Evolutionary conservation across 352 stramenopile genomes (phyloP).

Genomic region (Phytophthora pinifolia): DNA sequence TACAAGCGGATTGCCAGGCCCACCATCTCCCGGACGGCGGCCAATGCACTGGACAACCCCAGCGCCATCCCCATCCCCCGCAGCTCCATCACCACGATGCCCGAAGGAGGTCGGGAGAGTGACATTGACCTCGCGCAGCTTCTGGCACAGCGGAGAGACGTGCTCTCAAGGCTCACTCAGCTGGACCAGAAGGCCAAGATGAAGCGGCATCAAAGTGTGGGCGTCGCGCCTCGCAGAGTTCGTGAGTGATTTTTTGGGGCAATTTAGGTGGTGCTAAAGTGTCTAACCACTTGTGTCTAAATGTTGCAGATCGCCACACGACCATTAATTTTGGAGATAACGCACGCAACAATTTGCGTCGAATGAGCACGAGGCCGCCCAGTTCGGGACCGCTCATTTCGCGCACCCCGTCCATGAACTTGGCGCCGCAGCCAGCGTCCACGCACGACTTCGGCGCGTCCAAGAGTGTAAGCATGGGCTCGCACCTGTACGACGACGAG

Average conservation of each 20-base stretch:
- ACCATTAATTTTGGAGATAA: constrained; percentile 38
- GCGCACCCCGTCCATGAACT: constrained; percentile 46
- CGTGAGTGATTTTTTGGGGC: constrained; percentile 34
- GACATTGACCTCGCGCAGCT: constrained; percentile 80
- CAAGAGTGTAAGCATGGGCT: constrained; percentile 73
- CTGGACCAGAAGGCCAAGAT: constrained; percentile 56
- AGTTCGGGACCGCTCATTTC: constrained; percentile 48
- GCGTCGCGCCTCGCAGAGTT: constrained; percentile 32
- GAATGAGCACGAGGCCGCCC: constrained; percentile 45
- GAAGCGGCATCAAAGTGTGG: constrained; percentile 40
- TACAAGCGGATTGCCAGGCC: constrained; percentile 85
- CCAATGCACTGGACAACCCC: constrained; percentile 80
- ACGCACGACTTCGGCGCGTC: constrained; percentile 47
- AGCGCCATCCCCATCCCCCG: constrained; percentile 48
- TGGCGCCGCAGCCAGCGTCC: constrained; percentile 51
- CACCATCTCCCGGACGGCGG: constrained; percentile 68
- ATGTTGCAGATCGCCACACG: constrained; percentile 34
- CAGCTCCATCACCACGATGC: constrained; percentile 33
- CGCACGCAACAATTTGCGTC: constrained; percentile 50
- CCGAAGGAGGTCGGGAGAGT: constrained; percentile 56
- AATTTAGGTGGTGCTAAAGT: too few species aligned
- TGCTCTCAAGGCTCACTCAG: constrained; percentile 66
- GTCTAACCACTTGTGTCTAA: background rate
- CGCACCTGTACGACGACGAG: constrained; percentile 60
- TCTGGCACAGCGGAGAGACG: constrained; percentile 73